Evolutionary conservation across 495 filamentous ascomycete species (phyloP), one percentile per base, ranked within the genome.

Genomic region (Hypoxylon fuscum): DNA sequence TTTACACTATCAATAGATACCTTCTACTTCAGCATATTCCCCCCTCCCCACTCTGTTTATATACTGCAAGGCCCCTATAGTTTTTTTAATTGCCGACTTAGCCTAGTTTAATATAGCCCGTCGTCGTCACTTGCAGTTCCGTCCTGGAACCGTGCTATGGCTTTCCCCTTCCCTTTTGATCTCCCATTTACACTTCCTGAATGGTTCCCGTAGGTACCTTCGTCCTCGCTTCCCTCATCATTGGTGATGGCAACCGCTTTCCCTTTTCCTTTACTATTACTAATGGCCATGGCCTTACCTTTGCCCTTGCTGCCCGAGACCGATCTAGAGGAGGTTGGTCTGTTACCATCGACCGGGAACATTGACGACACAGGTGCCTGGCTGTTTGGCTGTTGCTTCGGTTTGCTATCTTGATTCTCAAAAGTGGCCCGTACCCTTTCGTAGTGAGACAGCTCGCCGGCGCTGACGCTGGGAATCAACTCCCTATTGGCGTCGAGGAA

Each of bases 371-470:
- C 9, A 15, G 37, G 37, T 2, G 37, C 18, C 37, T 40, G 37
- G 59, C 47, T 48, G 49, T 65, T 43, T 38, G 64, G 56, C 61
- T 77, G 59, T 76, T 77, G 21, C 62, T 75, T 52, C 47, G 74
- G 66, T 17, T 75, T 56, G 18, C 62, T 64, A 3, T 74, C 71
- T 20, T 55, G 40, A 1, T 72, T 76, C 75, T 98, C 94, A 68
- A 98, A 98, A 17, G 83, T 81, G 27, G 82, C 85, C 14, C 95
- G 81, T 11, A 98, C 96, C 0, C 81, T 81, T 67, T 96, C 88
- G 64, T 98, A 98, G 70, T 98, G 96, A 56, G 88, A 86, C 2
- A 98, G 79, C 77, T 98, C 95, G 64, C 96, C 92, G 25, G 88
- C 88, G 72, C 93, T 96, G 40, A 98, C 96, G 75, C 87, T 91